phyloP scores from a whole-genome alignment of 805 yeast genomes.

The Starmerella tilneyi region DNA sequence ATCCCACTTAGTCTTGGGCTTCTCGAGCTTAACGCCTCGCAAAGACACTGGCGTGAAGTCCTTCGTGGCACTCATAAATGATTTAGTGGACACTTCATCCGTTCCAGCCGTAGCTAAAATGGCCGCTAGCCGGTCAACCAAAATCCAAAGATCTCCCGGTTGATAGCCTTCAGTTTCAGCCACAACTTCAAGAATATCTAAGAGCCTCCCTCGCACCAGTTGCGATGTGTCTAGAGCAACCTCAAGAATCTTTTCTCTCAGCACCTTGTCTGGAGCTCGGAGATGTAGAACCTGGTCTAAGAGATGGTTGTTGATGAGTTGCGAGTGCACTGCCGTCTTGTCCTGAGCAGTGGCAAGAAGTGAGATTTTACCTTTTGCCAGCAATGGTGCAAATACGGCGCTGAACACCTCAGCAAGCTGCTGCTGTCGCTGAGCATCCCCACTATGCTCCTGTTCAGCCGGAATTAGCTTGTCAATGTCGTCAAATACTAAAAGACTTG shows the following conservation, averaged over 20 bases:
- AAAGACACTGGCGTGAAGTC: slow-evolving; percentile 72
- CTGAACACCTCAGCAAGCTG: slow-evolving; percentile 57
- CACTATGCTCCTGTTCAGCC: slow-evolving; percentile 48
- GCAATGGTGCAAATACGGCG: slow-evolving; percentile 37
- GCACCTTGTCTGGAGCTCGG: slow-evolving; percentile 57
- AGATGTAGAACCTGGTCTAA: slow-evolving; percentile 53
- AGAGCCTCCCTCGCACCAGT: slow-evolving; percentile 32
- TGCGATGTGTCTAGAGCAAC: slow-evolving; percentile 34
- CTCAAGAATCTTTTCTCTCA: slow-evolving; percentile 42
- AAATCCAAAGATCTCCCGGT: slow-evolving; percentile 65
- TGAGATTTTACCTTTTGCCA: slow-evolving; percentile 38
- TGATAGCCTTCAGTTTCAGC: slow-evolving; percentile 78
- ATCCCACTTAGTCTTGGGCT: slow-evolving; percentile 63
- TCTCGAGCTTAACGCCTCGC: slow-evolving; percentile 77
- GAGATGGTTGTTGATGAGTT: slow-evolving; percentile 56
- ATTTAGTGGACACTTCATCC: slow-evolving; percentile 17
- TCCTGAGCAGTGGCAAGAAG: slow-evolving; percentile 54
- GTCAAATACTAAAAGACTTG: slow-evolving; percentile 65
- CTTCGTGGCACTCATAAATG: slow-evolving; percentile 48
- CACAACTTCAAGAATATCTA: slow-evolving; percentile 37
- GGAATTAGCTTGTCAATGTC: slow-evolving; percentile 65
- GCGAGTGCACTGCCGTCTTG: slow-evolving; percentile 52
- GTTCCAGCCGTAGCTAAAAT: slow-evolving; percentile 9
- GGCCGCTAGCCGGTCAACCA: slow-evolving; percentile 48
- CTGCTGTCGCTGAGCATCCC: slow-evolving; percentile 48